phyloP scores from a whole-genome alignment of 129 eudicot species.

The Escallonia rubra region DNA sequence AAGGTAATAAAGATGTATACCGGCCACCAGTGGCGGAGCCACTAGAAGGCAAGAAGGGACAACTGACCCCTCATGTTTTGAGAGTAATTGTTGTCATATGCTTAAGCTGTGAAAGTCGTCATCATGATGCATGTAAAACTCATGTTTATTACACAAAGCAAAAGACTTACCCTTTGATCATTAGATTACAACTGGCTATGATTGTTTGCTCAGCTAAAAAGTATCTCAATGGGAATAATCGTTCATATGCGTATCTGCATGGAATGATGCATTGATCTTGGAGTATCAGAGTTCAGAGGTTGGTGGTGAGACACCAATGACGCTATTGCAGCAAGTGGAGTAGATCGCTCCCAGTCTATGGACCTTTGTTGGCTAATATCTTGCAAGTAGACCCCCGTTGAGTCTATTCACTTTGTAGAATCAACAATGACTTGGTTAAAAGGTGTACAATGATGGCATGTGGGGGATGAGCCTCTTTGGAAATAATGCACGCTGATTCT shows the following conservation, averaged over 20 bases:
- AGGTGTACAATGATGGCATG: no score
- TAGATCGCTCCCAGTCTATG: neutral
- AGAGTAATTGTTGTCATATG: no score
- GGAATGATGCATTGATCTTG: neutral
- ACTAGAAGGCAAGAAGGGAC: no score
- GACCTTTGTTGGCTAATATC: conserved; percentile 5
- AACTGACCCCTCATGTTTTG: no score
- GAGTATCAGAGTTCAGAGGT: conserved; percentile 3
- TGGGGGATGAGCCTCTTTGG: no score
- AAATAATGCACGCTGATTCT: neutral
- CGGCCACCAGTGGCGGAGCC: no score
- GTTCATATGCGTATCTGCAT: neutral
- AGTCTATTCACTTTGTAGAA: conserved; percentile 1
- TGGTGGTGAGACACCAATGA: conserved; percentile 7
- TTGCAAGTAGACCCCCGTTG: conserved; percentile 11
- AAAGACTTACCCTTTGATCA: no score
- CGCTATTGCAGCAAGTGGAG: conserved; percentile 9
- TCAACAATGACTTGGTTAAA: neutral
- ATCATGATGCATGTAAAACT: no score
- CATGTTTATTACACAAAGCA: no score
- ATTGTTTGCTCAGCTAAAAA: neutral
- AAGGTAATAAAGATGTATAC: no score
- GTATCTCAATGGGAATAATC: neutral
- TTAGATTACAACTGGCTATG: no score
- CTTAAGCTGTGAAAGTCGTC: no score